A percentile compares a stretch with the other conserved stretches of the same genome.
These are phyloP conservation scores for Colletotrichum higginsianum DNA, from an alignment of 2,329 filamentous ascomycete species.

Conservation along the genomic window DNA sequence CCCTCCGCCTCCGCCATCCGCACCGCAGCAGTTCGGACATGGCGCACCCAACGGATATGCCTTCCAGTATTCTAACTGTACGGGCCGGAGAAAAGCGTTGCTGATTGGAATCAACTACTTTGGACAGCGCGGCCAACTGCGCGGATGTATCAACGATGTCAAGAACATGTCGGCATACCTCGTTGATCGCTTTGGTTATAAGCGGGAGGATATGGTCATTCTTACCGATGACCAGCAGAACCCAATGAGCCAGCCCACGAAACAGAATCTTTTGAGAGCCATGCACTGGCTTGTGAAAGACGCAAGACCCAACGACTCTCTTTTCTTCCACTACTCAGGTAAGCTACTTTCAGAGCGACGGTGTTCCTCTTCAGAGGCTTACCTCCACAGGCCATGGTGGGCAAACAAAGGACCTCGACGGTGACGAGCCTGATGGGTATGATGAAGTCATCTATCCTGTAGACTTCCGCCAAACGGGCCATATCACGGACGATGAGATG, in stretches of 20 bases:
- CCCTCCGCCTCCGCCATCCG: conserved; percentile 77
- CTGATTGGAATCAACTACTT: conserved; percentile 98
- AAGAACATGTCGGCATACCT: conserved; percentile 96
- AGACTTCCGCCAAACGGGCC: conserved; percentile 83
- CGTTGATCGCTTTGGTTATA: conserved; percentile 91
- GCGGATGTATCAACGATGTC: conserved; percentile 97
- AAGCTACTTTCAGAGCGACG: conserved; percentile 48
- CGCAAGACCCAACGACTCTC: conserved; percentile 89
- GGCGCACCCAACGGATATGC: conserved; percentile 85
- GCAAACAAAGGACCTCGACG: conserved; percentile 84
- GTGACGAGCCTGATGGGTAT: conserved; percentile 85
- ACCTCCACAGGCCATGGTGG: conserved; percentile 76
- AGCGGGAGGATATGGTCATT: conserved; percentile 96
- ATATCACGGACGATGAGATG: conserved; percentile 89
- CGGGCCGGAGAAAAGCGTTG: conserved; percentile 88
- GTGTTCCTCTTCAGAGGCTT: conserved; percentile 27
- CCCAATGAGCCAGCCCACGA: conserved; percentile 96
- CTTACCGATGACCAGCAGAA: conserved; percentile 98
- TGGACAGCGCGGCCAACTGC: conserved; percentile 88
- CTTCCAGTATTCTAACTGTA: conserved; percentile 94
- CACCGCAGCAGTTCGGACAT: conserved; percentile 81
- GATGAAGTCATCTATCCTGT: conserved; percentile 90
- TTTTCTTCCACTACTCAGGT: conserved; percentile 99
- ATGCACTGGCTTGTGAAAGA: conserved; percentile 99
- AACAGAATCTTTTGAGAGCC: conserved; percentile 92